Conservation (phyloP, 2,329 filamentous ascomycete genomes). For the Exophiala viscosa region DNA sequence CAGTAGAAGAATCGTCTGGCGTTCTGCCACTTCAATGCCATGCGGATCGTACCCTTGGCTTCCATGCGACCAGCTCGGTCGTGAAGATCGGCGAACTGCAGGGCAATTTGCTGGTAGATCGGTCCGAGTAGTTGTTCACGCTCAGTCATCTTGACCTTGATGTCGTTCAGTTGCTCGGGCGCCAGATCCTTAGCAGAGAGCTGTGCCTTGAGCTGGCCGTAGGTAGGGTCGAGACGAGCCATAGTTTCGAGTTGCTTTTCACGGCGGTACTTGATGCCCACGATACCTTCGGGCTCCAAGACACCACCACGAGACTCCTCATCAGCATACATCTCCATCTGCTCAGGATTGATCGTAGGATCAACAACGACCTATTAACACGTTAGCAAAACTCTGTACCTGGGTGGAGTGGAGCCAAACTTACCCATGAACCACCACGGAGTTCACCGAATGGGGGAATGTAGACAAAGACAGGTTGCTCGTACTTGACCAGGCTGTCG, state of each 20-base stretch:
- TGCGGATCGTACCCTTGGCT: constrained; percentile 91
- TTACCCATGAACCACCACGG: constrained; percentile 91
- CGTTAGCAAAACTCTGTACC: constrained; percentile 32
- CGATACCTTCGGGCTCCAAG: constrained; percentile 94
- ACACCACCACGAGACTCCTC: constrained; percentile 93
- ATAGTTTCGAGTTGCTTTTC: constrained; percentile 97
- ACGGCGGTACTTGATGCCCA: constrained; percentile 97
- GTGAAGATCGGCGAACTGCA: constrained; percentile 96
- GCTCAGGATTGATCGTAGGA: constrained; percentile 91
- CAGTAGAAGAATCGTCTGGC: constrained; percentile 99
- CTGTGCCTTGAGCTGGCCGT: constrained; percentile 78
- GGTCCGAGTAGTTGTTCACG: constrained; percentile 88
- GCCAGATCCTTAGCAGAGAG: constrained; percentile 64
- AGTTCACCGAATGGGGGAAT: constrained; percentile 96
- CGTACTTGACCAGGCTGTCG: constrained; percentile 94
- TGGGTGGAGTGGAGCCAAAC: constrained; percentile 29
- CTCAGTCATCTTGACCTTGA: constrained; percentile 78
- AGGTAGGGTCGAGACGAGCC: constrained; percentile 83
- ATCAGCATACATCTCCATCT: constrained; percentile 99
- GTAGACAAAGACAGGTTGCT: constrained; percentile 98
- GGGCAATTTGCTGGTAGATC: constrained; percentile 89
- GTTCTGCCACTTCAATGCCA: constrained; percentile 78
- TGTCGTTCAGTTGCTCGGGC: constrained; percentile 68
- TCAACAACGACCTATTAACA: constrained; percentile 75
- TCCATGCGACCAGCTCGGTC: constrained; percentile 97